phyloP scores from a whole-genome alignment of 2,329 filamentous ascomycete genomes.

The Uncinocarpus reesii region DNA sequence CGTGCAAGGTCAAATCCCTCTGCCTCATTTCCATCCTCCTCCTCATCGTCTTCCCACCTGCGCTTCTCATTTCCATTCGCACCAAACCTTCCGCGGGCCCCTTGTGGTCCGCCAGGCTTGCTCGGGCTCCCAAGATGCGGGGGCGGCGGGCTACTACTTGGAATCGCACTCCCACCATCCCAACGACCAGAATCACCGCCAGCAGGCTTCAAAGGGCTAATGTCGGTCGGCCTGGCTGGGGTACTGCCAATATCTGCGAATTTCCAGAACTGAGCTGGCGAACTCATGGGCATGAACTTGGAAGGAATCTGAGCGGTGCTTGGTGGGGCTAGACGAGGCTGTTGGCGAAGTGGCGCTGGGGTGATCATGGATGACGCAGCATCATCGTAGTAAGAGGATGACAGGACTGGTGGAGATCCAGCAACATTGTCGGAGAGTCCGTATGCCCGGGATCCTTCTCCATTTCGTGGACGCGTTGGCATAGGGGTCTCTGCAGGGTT shows the following conservation, averaged over 20 bases:
- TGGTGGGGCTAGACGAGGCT: slow-evolving; percentile 39
- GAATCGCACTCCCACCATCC: slow-evolving; percentile 22
- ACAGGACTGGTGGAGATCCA: slow-evolving; percentile 39
- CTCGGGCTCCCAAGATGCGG: slow-evolving; percentile 38
- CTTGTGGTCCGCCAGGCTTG: slow-evolving; percentile 25
- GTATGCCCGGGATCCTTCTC: slow-evolving; percentile 26
- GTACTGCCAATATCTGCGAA: slow-evolving; percentile 39
- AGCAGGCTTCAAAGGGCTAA: slow-evolving; percentile 40
- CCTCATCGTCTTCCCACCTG: slow-evolving; percentile 10
- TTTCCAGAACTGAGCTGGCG: slow-evolving; percentile 43
- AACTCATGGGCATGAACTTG: slow-evolving; percentile 44
- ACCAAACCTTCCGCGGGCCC: slow-evolving; percentile 16
- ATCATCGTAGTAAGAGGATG: slow-evolving; percentile 42
- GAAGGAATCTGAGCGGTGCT: slow-evolving; percentile 42
- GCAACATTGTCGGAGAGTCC: slow-evolving; percentile 33
- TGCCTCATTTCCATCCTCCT: slow-evolving; percentile 17
- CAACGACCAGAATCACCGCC: slow-evolving; percentile 20
- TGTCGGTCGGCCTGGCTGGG: slow-evolving; percentile 36
- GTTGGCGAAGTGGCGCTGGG: slow-evolving; percentile 40
- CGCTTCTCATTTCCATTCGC: slow-evolving; percentile 5
- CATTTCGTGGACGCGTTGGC: slow-evolving; percentile 18
- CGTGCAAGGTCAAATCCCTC: slow-evolving; percentile 40
- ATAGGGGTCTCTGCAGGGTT: slow-evolving; percentile 31
- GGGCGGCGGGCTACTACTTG: slow-evolving; percentile 41
- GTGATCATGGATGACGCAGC: slow-evolving; percentile 40